Evolutionary conservation across 345 rosid genomes (phyloP).

Genomic region (Diplotaxis tenuifolia): DNA sequence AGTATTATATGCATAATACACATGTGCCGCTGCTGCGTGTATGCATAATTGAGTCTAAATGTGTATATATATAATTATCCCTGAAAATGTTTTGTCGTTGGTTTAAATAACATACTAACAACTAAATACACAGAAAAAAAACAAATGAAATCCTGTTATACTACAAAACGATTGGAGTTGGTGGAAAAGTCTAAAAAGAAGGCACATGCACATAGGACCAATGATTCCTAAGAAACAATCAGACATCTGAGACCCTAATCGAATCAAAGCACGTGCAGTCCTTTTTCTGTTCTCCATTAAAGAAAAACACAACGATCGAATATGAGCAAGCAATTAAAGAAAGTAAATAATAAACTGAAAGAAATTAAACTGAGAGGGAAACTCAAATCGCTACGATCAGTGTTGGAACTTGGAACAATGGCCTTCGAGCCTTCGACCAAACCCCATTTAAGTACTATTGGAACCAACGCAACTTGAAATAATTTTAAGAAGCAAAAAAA

Average conservation of each 20-base stretch:
- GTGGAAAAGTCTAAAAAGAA: constrained; percentile 10
- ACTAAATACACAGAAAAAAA: background rate
- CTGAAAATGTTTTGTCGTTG: constrained; percentile 27
- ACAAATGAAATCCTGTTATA: constrained; percentile 1
- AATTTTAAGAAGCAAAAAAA: too few relatives aligned
- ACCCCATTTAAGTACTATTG: background rate
- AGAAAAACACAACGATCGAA: background rate
- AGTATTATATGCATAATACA: background rate
- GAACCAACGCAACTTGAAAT: too few relatives aligned
- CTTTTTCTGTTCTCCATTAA: background rate
- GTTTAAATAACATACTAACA: constrained; percentile 4
- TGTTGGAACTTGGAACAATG: constrained; percentile 20
- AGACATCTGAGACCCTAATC: constrained; percentile 33
- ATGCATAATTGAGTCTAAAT: constrained; percentile 19
- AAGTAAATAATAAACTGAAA: background rate
- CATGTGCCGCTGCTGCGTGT: constrained; percentile 21
- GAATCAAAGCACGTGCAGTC: constrained; percentile 35
- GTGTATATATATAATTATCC: constrained; percentile 1
- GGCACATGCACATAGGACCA: constrained; percentile 32
- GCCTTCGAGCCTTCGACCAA: constrained; percentile 15
- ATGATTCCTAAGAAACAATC: constrained; percentile 29
- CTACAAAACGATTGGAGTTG: constrained; percentile 8
- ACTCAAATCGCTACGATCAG: background rate
- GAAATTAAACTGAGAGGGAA: background rate
- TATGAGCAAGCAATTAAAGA: background rate